Base-by-base conservation (phyloP, 192 early-diverging fungal species). In the Coemansia sp. region DNA sequence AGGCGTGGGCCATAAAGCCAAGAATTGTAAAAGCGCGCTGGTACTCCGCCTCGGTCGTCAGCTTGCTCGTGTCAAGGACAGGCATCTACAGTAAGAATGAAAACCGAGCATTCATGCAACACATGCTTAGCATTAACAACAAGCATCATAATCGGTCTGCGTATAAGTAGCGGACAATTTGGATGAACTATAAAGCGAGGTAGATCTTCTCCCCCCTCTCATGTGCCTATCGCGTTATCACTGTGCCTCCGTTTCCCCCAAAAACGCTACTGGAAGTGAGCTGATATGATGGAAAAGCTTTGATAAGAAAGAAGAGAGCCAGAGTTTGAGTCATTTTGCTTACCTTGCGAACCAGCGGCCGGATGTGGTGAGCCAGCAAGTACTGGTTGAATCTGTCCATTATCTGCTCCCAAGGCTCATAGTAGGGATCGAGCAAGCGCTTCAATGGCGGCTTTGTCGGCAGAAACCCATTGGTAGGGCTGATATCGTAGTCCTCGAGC, bases 1-100 rank as follows among this genome's bases (percentile, higher is more conserved):
- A 97, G 15, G 91, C 93, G 69, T 97, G 96, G 6, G 92, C 93
- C 58, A 99, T 83, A 75, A 96, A 92, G 38, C 92, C 92, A 16
- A 97, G 84, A 31, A 97, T 87, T 27, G 92, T 70, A 69, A 94
- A 97, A n/a, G 92, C 95, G 53, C 97, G 86, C 64, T 90, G 88
- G 72, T 89, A 91, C 81, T 98, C 95, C 50, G 88, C 83, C 52
- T 80, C 73, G 3, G 84, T 89, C 41, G 73, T 65, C 36, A 95
- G 87, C 9, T 71, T 83, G 47, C 76, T 79, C 4, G 87, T 87
- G 72, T 88, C 85, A 13, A 98, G 85, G 15, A 93, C 66, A 1
- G 95, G 93, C 65, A 98, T 79, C 92, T 95, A 84, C 73, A 81
- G 31, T 52, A 38, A 34, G 60, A 40, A 10, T 11, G 8, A 39